Percentiles rank a stretch among this genome's conserved stretches.
Evolutionary conservation across 805 yeast species (phyloP).

Genomic region (Spathaspora hagerdaliae): DNA sequence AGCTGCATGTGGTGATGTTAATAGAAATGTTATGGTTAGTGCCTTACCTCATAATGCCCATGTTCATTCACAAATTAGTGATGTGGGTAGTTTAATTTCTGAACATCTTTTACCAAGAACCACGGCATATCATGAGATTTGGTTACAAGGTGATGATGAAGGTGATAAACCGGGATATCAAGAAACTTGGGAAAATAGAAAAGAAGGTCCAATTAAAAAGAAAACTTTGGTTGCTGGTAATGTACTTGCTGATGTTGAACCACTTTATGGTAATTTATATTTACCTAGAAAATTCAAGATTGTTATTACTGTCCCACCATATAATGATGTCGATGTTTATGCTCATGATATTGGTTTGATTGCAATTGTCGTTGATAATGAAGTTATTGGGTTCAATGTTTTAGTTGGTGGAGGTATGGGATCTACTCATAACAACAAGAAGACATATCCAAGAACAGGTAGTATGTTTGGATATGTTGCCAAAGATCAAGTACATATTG

Average conservation of each 20-base stretch:
- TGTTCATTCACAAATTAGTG: conserved; percentile 71
- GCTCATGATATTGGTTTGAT: conserved; percentile 93
- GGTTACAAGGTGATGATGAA: conserved; percentile 85
- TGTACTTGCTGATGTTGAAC: conserved; percentile 78
- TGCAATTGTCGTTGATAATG: conserved; percentile 72
- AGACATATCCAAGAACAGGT: conserved; percentile 95
- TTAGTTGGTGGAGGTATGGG: conserved; percentile 99
- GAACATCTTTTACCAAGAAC: conserved; percentile 85
- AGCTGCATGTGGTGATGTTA: conserved; percentile 98
- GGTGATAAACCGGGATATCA: conserved; percentile 66
- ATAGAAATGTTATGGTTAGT: conserved; percentile 89
- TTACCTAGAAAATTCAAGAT: conserved; percentile 94
- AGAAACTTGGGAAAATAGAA: conserved; percentile 59
- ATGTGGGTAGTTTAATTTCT: conserved; percentile 61
- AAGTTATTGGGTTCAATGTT: conserved; percentile 77
- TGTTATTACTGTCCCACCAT: conserved; percentile 93
- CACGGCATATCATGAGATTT: conserved; percentile 94
- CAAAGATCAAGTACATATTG: conserved; percentile 64
- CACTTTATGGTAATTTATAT: conserved; percentile 80
- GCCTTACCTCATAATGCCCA: conserved; percentile 86
- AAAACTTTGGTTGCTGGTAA: conserved; percentile 85
- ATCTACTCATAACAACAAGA: conserved; percentile 91
- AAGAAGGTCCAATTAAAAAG: conserved; percentile 74
- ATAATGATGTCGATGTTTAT: conserved; percentile 93
- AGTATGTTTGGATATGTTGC: conserved; percentile 76